Conservation (phyloP, 1,284 basidiomycete species). For the Fistulina hepatica region DNA sequence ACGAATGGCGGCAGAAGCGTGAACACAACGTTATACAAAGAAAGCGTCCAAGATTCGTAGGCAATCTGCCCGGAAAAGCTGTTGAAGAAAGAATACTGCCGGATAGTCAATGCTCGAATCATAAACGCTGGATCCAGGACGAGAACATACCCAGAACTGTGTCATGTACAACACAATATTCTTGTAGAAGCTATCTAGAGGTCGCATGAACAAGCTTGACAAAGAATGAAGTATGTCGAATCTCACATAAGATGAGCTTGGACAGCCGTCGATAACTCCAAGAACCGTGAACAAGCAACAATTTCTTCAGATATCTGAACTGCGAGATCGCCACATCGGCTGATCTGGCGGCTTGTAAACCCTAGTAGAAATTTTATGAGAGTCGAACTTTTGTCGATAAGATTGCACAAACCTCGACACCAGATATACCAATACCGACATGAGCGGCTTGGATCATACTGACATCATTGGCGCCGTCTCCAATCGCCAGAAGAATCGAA, state of each 20-base stretch:
- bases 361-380: conserved; percentile 32
- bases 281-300: conserved; percentile 92
- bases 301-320: conserved; percentile 93
- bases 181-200: conserved; percentile 87
- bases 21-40: conserved; percentile 88
- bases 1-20: conserved; percentile 94
- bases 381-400: background rate
- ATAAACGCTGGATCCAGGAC: conserved; percentile 7
- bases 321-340: conserved; percentile 98
- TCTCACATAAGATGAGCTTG: conserved; percentile 88
- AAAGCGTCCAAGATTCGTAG: conserved; percentile 98
- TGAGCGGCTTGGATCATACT: conserved; percentile 97
- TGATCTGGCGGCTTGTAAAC: conserved; percentile 93
- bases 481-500: conserved; percentile 88
- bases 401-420: conserved; percentile 59
- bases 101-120: background rate
- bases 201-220: conserved; percentile 4
- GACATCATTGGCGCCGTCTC: conserved; percentile 95
- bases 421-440: conserved; percentile 96
- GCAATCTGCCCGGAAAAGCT: conserved; percentile 98
- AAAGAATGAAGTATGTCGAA: conserved; percentile 3
- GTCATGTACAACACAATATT: conserved; percentile 98
- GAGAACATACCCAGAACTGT: conserved; percentile 77
- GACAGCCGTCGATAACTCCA: conserved; percentile 97
- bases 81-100: conserved; percentile 93